phyloP scores from a whole-genome alignment of 2,329 filamentous ascomycete genomes.

The Coccinonectria pachysandricola region DNA sequence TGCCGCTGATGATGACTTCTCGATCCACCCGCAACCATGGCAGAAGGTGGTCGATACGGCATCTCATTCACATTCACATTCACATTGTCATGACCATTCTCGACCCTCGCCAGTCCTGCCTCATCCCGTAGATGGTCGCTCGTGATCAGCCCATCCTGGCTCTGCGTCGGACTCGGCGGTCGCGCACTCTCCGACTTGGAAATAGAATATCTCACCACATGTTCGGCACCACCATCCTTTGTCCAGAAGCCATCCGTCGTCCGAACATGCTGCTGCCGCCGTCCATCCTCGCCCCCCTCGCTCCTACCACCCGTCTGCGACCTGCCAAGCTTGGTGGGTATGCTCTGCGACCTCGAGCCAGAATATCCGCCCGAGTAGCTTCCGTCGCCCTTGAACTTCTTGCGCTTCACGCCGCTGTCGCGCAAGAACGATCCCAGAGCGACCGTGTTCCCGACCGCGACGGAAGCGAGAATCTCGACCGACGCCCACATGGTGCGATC shows the following conservation, averaged over 20 bases:
- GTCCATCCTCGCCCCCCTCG: slow-evolving; percentile 12
- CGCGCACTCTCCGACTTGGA: slow-evolving; percentile 11
- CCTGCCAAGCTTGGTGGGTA: slow-evolving; percentile 11
- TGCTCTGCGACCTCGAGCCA: slow-evolving; percentile 14
- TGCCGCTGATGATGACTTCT: too few relatives aligned
- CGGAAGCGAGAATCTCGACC: slow-evolving; percentile 75
- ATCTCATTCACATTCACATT: too few relatives aligned
- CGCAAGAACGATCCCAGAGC: slow-evolving; percentile 83
- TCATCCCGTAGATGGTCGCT: slow-evolving; percentile 11
- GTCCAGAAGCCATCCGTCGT: slow-evolving; percentile 18
- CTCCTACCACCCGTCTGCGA: slow-evolving; percentile 15
- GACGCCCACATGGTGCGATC: slow-evolving; percentile 79
- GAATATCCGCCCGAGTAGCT: slow-evolving; percentile 18
- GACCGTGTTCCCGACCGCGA: slow-evolving; percentile 72
- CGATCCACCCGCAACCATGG: slow-evolving; percentile 8
- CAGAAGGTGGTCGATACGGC: slow-evolving; percentile 6
- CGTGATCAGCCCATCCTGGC: slow-evolving; percentile 18
- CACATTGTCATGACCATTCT: too few relatives aligned
- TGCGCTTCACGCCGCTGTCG: slow-evolving; percentile 77
- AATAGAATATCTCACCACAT: slow-evolving; percentile 10
- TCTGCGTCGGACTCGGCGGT: slow-evolving; percentile 16
- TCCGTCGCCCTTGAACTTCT: slow-evolving; percentile 58
- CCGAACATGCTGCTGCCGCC: slow-evolving; percentile 5
- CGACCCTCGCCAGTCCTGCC: too few relatives aligned
- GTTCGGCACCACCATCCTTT: too few relatives aligned